Evolutionary conservation across 495 filamentous ascomycete genomes (phyloP).

Genomic region (Melanomma pulvis-pyrius): DNA sequence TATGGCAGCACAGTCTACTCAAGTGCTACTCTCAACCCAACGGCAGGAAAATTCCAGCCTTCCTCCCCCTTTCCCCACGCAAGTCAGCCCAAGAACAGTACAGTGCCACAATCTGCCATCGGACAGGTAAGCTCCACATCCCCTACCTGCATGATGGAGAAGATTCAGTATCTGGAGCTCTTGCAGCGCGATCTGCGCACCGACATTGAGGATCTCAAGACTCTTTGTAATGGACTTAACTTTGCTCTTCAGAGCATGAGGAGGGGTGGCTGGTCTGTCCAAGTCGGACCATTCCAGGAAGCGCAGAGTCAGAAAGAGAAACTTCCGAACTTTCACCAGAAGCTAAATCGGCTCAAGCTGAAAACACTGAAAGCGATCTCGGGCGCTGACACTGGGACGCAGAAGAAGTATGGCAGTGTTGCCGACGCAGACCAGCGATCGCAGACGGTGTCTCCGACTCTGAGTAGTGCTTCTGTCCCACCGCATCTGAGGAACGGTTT

Average conservation of each 20-base stretch:
- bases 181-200: background rate
- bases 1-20: background rate
- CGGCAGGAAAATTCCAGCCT: background rate
- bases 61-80: background rate
- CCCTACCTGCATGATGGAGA: background rate
- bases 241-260: background rate
- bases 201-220: constrained; percentile 9
- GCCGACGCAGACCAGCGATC: background rate
- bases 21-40: background rate
- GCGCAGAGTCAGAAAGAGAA: background rate
- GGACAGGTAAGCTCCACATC: background rate
- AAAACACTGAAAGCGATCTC: background rate
- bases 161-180: background rate
- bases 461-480: background rate
- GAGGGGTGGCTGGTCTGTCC: constrained; percentile 17
- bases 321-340: background rate
- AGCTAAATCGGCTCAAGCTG: constrained; percentile 15
- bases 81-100: background rate
- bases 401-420: background rate
- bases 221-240: background rate
- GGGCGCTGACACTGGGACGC: background rate
- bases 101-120: background rate
- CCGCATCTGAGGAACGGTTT: constrained; percentile 4
- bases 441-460: background rate
- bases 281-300: constrained; percentile 11